Evolutionary conservation across 208 protist genomes (phyloP).

Genomic region (Plasmodiophora brassicae): DNA sequence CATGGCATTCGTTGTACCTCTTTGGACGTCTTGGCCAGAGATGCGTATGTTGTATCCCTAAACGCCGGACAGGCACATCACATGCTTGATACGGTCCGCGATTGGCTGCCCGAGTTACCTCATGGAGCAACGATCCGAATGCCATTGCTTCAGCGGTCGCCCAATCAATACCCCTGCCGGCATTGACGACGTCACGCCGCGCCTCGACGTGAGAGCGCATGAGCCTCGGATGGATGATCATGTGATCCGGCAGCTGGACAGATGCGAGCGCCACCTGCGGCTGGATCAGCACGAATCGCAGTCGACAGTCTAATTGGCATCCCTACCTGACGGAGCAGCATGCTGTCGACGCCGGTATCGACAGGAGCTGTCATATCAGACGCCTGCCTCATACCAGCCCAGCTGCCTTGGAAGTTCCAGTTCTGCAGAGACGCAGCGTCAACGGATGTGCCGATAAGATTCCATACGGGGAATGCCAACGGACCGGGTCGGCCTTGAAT

Average conservation of each 20-base stretch:
- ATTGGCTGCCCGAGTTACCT: no score
- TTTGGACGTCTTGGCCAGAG: constrained; percentile 27
- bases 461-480: no score
- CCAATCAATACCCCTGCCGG: not conserved
- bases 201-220: not conserved
- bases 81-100: no score
- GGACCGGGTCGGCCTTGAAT: not conserved
- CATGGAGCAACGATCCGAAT: not conserved
- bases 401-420: not conserved
- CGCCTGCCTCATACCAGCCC: not conserved
- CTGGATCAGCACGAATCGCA: not conserved
- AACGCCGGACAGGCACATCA: no score
- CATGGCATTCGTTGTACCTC: not conserved
- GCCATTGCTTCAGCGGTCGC: constrained; percentile 29
- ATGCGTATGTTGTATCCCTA: constrained; percentile 35
- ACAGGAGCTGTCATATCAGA: not conserved
- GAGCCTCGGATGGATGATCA: not conserved
- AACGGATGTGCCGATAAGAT: no score
- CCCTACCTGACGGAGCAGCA: not conserved
- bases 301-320: not conserved
- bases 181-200: not conserved
- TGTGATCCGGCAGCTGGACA: not conserved
- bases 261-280: not conserved
- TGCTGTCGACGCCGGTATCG: not conserved
- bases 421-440: no score